Evolutionary conservation across 331 rosid genomes (phyloP).

Genomic region (Malus hybrid): DNA sequence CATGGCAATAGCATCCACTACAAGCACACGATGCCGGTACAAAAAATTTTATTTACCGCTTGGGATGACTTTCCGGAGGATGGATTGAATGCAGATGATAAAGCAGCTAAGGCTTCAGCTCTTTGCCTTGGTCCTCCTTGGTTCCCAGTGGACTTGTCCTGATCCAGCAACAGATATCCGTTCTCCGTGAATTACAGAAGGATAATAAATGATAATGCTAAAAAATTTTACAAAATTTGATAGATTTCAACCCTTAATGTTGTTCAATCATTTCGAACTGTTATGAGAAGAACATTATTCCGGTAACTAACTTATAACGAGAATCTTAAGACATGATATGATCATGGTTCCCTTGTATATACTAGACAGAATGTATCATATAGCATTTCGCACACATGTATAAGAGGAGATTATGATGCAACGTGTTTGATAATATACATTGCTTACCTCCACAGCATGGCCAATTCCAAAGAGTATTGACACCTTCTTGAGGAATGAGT

Average conservation of each 20-base stretch:
- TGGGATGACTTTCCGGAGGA: slow-evolving; percentile 53
- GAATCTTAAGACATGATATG: background rate
- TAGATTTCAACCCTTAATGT: background rate
- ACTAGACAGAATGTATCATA: background rate
- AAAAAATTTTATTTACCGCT: slow-evolving; percentile 35
- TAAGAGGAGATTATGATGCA: background rate
- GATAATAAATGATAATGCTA: background rate
- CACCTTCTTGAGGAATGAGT: slow-evolving; percentile 90
- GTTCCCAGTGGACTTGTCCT: slow-evolving; percentile 83
- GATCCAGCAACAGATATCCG: slow-evolving; percentile 17
- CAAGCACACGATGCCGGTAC: background rate
- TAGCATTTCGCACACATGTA: background rate
- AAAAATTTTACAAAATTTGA: background rate
- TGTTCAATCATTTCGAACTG: background rate
- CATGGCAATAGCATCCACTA: background rate
- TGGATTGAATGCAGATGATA: slow-evolving; percentile 78
- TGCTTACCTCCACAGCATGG: slow-evolving; percentile 64
- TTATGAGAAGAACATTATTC: background rate
- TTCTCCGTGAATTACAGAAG: background rate
- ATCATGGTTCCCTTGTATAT: background rate
- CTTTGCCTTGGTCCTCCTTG: slow-evolving; percentile 94
- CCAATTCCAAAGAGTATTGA: slow-evolving; percentile 72
- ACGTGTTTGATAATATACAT: background rate
- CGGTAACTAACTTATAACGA: background rate
- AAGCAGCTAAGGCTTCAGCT: slow-evolving; percentile 90